These are phyloP conservation scores for Plantago elongata DNA, from an alignment of 257 asterid species.

Conservation along the genomic window DNA sequence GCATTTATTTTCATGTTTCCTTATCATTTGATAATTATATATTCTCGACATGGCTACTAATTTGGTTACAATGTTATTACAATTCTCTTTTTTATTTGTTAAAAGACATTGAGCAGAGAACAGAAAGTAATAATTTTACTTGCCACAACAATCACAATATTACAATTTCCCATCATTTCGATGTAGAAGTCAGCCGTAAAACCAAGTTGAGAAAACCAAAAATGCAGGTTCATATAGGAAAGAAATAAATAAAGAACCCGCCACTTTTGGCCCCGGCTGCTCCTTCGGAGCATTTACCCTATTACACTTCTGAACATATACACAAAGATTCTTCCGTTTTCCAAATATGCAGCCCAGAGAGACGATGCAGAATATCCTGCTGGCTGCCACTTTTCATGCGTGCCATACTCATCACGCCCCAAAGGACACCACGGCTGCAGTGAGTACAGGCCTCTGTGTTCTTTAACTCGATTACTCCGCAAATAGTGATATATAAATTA, in stretches of 20 bases:
- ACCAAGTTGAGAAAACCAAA: slow-evolving; percentile 19
- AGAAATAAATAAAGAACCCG: slow-evolving; percentile 21
- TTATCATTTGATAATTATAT: too few relatives aligned
- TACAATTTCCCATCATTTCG: slow-evolving; percentile 20
- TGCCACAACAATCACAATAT: slow-evolving; percentile 24
- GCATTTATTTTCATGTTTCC: too few relatives aligned
- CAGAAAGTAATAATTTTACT: slow-evolving; percentile 7
- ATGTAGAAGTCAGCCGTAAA: slow-evolving; percentile 17
- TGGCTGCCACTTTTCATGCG: slow-evolving; percentile 19
- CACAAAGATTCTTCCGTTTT: slow-evolving; percentile 32
- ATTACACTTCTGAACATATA: slow-evolving; percentile 37
- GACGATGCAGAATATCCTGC: slow-evolving; percentile 18
- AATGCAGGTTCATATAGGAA: slow-evolving; percentile 18
- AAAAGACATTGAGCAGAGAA: not conserved
- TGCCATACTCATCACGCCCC: slow-evolving; percentile 17
- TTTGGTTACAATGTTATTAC: too few relatives aligned
- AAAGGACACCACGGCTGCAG: slow-evolving; percentile 24
- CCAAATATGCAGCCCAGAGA: slow-evolving; percentile 20
- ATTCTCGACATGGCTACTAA: too few relatives aligned
- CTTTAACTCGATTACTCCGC: slow-evolving; percentile 25
- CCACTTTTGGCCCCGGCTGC: slow-evolving; percentile 29
- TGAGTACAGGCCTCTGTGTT: slow-evolving; percentile 22
- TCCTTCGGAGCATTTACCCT: slow-evolving; percentile 26
- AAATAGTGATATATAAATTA: slow-evolving; percentile 15
- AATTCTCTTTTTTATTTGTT: too few relatives aligned